phyloP scores from a whole-genome alignment of 306 rosid genomes.

The Quercus alba region DNA sequence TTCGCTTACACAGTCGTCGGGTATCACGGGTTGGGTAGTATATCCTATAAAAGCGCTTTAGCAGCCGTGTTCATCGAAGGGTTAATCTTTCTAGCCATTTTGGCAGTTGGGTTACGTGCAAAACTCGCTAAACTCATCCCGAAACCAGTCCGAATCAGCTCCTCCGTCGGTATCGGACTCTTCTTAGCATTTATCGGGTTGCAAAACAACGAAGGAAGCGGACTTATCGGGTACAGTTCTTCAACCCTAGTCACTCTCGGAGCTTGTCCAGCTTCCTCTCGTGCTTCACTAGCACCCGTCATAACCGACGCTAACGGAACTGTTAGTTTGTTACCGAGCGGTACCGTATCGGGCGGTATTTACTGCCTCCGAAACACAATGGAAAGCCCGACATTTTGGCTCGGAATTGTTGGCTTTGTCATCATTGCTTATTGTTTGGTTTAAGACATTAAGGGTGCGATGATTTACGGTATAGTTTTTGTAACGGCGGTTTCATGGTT shows the following conservation, averaged over 20 bases:
- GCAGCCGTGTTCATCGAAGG: slow-evolving; percentile 93
- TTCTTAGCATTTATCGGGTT: slow-evolving; percentile 90
- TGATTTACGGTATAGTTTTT: slow-evolving; percentile 86
- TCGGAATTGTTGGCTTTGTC: slow-evolving; percentile 77
- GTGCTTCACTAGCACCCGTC: slow-evolving; percentile 69
- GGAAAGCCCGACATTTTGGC: slow-evolving; percentile 97
- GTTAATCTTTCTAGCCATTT: slow-evolving; percentile 51
- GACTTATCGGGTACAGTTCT: slow-evolving; percentile 67
- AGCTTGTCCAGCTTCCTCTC: slow-evolving; percentile 63
- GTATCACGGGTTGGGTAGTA: slow-evolving; percentile 85
- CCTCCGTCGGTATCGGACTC: slow-evolving; percentile 95
- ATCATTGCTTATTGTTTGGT: slow-evolving; percentile 74
- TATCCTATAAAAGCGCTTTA: slow-evolving; percentile 75
- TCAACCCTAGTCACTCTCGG: slow-evolving; percentile 72
- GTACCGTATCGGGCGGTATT: slow-evolving; percentile 56
- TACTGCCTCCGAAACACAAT: slow-evolving; percentile 55
- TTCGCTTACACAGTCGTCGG: slow-evolving; percentile 98
- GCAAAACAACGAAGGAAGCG: slow-evolving; percentile 80
- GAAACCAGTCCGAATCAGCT: slow-evolving; percentile 86
- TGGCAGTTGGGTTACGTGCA: slow-evolving; percentile 73
- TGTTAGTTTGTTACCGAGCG: slow-evolving; percentile 45
- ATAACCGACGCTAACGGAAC: slow-evolving; percentile 57
- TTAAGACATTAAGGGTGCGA: slow-evolving; percentile 78
- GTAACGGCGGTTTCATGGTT: slow-evolving; percentile 93
- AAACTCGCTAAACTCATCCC: slow-evolving; percentile 81